These are phyloP conservation scores for Sugiyamaella novakii DNA, from an alignment of 1,139 yeast species.

Conservation along the genomic window DNA sequence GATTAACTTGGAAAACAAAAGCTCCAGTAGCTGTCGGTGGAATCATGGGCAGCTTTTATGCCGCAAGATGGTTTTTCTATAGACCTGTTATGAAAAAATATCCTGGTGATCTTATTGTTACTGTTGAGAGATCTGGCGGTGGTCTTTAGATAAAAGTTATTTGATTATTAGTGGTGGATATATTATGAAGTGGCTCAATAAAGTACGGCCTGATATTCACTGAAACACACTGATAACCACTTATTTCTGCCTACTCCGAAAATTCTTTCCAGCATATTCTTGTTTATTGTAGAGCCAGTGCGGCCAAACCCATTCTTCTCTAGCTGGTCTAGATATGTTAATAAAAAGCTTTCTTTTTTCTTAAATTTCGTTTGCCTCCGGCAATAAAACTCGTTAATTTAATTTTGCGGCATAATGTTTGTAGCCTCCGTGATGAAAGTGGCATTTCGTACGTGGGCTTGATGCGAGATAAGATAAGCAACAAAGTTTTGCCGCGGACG, in stretches of 20 bases:
- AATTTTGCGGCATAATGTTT: no score
- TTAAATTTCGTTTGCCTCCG: no score
- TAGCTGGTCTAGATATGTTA: conserved; percentile 9
- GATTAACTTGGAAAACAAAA: conserved; percentile 17
- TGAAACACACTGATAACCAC: no score
- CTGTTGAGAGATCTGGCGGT: conserved; percentile 26
- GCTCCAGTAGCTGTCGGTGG: conserved; percentile 20
- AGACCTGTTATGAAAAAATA: conserved; percentile 20
- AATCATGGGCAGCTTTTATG: conserved; percentile 19
- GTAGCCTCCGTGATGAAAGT: no score
- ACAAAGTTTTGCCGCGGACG: no score
- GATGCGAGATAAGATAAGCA: no score
- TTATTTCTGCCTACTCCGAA: neutral
- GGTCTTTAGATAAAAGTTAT: conserved; percentile 18
- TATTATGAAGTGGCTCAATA: neutral
- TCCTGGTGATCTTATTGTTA: conserved; percentile 19
- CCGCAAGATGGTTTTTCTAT: conserved; percentile 22
- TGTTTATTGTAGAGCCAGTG: conserved; percentile 2
- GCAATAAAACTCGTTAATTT: no score
- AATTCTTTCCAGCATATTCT: neutral
- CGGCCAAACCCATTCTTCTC: conserved; percentile 5
- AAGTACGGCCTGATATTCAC: neutral
- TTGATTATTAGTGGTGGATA: no score
- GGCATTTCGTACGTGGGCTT: no score
- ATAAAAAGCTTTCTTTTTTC: no score